Base-by-base conservation (phyloP, 106 monocot genomes). In the Phalaenopsis aphrodite region DNA sequence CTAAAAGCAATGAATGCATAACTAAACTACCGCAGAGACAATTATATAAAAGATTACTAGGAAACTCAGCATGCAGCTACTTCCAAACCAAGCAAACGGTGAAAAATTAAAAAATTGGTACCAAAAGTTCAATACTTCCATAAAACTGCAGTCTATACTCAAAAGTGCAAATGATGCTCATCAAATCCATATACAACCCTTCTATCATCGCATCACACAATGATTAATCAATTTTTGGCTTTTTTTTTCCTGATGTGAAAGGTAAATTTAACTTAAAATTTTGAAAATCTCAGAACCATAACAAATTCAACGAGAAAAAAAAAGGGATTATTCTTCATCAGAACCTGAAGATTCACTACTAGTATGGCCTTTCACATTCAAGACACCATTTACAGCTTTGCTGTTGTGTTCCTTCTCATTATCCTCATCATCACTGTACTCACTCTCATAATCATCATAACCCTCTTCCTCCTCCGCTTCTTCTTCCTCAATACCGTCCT, bases 341-440 rank as follows among this genome's bases (percentile, higher is more conserved):
- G 75, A 76, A 8, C 24, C 75, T 24, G 75, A 76, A 76, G 45
- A 49, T 49, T 76, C 75, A 49, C 48, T 76, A 49, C 48, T 76
- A 46, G 24, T 14, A 49, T 76, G 39, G 24, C 10, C 75, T 19
- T 76, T 76, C 75, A 24, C 75, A 23, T 76, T 39, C 23, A 41
- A 46, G 7, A 76, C 47, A 12, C 75, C 75, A 49, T 76, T 76
- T 8, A 41, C 75, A 49, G 39, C 24, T 79, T 85, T 85, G 1
- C 77, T 68, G 41, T 86, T 85, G 49, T 75, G 37, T 2, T 82
- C 82, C 61, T 87, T 79, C 11, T 67, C 86, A 41, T 91, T 84
- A n/a, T 88, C 86, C 11, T 91, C 91, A 64, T 95, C 95, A 9
- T 90, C 88, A 21, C 92, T 92, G 65, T 95, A 95, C 82, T 95